Percentiles rank a stretch among this genome's conserved stretches.
phyloP scores from a whole-genome alignment of 768 basidiomycete species.

The Dioszegia crocea region DNA sequence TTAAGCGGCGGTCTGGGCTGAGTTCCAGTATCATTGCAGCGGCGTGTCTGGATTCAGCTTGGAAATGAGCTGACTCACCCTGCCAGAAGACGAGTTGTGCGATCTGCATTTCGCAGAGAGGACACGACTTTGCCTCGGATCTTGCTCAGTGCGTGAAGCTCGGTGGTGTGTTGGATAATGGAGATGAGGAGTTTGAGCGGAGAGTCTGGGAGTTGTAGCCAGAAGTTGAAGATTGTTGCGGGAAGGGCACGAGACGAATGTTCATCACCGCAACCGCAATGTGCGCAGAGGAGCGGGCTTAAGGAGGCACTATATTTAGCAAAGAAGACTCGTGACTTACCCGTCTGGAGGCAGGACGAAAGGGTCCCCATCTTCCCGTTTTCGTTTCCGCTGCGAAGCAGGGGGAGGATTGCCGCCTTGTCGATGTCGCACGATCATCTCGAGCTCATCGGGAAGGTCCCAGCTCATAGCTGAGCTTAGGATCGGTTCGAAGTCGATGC shows the following conservation, averaged over 20 bases:
- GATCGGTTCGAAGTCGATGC: too few relatives aligned
- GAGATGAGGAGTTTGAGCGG: not conserved
- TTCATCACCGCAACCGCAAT: not conserved
- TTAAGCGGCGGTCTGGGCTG: not conserved
- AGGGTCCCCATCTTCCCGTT: not conserved
- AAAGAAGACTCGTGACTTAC: not conserved
- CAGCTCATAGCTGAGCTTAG: not conserved
- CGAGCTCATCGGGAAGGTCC: too few relatives aligned
- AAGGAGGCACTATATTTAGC: not conserved
- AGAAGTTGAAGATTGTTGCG: not conserved
- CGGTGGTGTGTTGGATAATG: not conserved
- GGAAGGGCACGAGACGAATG: not conserved
- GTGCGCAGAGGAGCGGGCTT: not conserved
- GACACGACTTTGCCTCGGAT: not conserved
- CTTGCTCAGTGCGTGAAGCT: not conserved
- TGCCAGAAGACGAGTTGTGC: conserved; percentile 1
- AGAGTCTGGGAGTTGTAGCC: not conserved
- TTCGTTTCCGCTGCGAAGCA: not conserved
- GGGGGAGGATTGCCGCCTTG: not conserved
- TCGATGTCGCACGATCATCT: not conserved
- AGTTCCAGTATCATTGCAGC: not conserved
- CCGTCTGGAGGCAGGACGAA: too few relatives aligned
- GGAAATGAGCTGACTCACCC: conserved; percentile 4
- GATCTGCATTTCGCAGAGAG: not conserved
- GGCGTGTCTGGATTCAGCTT: conserved; percentile 2